Evolutionary conservation across 2,329 filamentous ascomycete species (phyloP).

Genomic region (Byssothecium circinans): DNA sequence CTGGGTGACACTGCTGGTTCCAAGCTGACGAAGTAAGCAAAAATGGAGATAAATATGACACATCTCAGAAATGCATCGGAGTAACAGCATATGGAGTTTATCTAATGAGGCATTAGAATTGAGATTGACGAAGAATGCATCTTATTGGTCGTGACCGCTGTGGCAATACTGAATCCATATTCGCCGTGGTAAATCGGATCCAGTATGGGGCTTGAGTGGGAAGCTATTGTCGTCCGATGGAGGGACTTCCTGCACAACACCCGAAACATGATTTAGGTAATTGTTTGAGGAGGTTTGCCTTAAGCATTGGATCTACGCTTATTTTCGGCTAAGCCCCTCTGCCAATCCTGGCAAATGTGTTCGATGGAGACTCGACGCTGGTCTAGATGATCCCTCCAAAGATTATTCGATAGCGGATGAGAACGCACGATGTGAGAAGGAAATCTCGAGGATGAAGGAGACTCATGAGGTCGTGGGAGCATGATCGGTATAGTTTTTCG

Average conservation of each 20-base stretch:
- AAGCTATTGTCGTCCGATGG: too few relatives aligned
- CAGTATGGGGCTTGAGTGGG: too few relatives aligned
- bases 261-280: not conserved
- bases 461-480: not conserved
- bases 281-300: not conserved
- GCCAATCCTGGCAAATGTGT: not conserved
- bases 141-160: not conserved
- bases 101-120: not conserved
- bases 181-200: too few relatives aligned
- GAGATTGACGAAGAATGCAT: not conserved
- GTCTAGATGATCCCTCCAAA: too few relatives aligned
- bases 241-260: not conserved
- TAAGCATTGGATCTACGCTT: not conserved
- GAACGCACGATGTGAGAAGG: too few relatives aligned
- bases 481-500: not conserved
- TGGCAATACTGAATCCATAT: not conserved
- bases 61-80: not conserved
- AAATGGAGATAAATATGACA: not conserved
- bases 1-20: not conserved
- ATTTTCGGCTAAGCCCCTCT: not conserved
- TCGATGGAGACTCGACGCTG: too few relatives aligned
- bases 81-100: not conserved
- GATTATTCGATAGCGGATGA: too few relatives aligned
- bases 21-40: not conserved
- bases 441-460: not conserved